phyloP scores from a whole-genome alignment of 805 yeast genomes.

The Cyberlindnera amylophila region DNA sequence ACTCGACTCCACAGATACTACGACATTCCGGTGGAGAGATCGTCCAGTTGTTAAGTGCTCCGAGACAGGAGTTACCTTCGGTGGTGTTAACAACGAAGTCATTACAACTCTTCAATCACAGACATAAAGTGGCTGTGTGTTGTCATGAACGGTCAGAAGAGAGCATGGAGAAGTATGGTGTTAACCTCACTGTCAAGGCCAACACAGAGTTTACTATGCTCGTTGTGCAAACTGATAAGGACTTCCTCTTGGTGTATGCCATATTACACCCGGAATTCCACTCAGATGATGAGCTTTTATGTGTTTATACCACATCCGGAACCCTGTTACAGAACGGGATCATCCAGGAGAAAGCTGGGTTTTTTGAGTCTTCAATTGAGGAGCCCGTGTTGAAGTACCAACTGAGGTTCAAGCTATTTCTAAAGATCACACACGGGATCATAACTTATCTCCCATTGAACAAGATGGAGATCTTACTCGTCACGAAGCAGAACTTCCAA shows the following conservation, averaged over 20 bases:
- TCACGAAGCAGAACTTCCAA: slow-evolving; percentile 18
- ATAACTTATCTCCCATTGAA: slow-evolving; percentile 21
- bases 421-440: slow-evolving; percentile 26
- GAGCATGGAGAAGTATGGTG: slow-evolving; percentile 37
- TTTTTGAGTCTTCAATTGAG: slow-evolving; percentile 21
- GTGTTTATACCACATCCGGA: slow-evolving; percentile 18
- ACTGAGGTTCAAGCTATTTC: slow-evolving; percentile 25
- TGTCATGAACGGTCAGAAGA: slow-evolving; percentile 32
- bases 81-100: slow-evolving; percentile 31
- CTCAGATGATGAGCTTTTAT: slow-evolving; percentile 22
- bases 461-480: slow-evolving; percentile 16
- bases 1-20: slow-evolving; percentile 3
- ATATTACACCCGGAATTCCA: slow-evolving; percentile 8
- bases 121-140: no score
- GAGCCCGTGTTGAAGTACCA: slow-evolving; percentile 22
- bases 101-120: slow-evolving; percentile 31
- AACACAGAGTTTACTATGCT: slow-evolving; percentile 27
- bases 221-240: slow-evolving; percentile 33
- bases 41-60: slow-evolving; percentile 1
- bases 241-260: slow-evolving; percentile 37
- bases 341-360: slow-evolving; percentile 17
- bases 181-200: slow-evolving; percentile 28
- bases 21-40: no score
- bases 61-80: slow-evolving; percentile 1
- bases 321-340: slow-evolving; percentile 25